These are phyloP conservation scores for Fomitopsis betulina DNA, from an alignment of 1,284 basidiomycete species.

Conservation along the genomic window DNA sequence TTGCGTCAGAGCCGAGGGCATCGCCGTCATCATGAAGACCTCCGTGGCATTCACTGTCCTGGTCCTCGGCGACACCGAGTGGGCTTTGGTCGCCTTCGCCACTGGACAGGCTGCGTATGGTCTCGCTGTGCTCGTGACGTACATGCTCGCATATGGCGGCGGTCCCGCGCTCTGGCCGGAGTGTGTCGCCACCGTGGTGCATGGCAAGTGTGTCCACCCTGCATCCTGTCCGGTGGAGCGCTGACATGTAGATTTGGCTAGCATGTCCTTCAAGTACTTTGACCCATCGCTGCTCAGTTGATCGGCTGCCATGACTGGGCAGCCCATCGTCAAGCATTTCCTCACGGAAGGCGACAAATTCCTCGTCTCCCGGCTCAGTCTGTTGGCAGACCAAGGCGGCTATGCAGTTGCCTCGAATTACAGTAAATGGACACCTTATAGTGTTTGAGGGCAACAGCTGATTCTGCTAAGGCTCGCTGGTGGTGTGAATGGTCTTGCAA, in stretches of 20 bases:
- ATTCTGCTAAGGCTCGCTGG: constrained; percentile 66
- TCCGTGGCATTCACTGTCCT: constrained; percentile 65
- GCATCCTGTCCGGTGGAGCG: not conserved
- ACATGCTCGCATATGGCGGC: constrained; percentile 19
- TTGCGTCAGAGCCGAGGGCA: constrained; percentile 79
- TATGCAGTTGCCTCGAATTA: constrained; percentile 95
- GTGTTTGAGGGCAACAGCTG: not conserved
- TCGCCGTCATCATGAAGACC: constrained; percentile 74
- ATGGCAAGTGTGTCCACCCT: constrained; percentile 26
- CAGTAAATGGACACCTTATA: constrained; percentile 43
- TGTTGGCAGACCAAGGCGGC: constrained; percentile 84
- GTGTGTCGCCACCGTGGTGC: constrained; percentile 16
- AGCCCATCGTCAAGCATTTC: constrained; percentile 90
- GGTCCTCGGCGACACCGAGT: constrained; percentile 40
- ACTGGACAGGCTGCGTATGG: constrained; percentile 75
- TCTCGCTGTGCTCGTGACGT: constrained; percentile 31
- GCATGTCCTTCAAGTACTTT: constrained; percentile 33
- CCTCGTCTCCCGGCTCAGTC: constrained; percentile 78
- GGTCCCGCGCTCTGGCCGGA: constrained; percentile 18
- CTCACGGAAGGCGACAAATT: constrained; percentile 96
- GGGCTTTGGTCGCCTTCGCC: constrained; percentile 79
- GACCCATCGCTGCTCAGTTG: constrained; percentile 52
- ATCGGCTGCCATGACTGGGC: constrained; percentile 76
- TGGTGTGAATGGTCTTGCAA: constrained; percentile 89
- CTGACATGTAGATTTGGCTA: constrained; percentile 4